Evolutionary conservation across 2,329 filamentous ascomycete species (phyloP).

Genomic region (Macrophomina phaseolina): DNA sequence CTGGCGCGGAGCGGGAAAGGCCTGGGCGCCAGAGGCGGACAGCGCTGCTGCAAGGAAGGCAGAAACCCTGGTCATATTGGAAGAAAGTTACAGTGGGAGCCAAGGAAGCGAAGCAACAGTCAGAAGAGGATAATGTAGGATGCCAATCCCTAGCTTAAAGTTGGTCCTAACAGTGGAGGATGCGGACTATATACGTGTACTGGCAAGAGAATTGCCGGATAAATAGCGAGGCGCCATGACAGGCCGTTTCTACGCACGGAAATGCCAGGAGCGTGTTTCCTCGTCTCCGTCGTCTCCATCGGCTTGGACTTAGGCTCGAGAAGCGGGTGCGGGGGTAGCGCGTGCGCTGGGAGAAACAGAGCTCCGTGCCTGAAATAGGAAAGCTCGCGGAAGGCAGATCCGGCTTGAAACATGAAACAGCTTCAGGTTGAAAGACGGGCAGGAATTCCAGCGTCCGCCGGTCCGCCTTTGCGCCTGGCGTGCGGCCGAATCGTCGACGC

Average conservation of each 20-base stretch:
- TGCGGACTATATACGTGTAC: conserved; percentile 1
- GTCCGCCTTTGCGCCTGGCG: not conserved
- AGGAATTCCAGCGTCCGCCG: not conserved
- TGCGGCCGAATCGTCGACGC: not conserved
- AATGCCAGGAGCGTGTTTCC: conserved; percentile 11
- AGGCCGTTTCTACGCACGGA: conserved; percentile 4
- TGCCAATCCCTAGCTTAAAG: not conserved
- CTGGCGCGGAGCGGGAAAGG: conserved; percentile 18
- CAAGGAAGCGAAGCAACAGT: not conserved
- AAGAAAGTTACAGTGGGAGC: conserved; percentile 1
- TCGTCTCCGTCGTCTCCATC: not conserved
- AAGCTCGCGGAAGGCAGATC: conserved; percentile 19
- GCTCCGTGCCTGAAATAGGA: conserved; percentile 23
- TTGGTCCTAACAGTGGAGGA: not conserved
- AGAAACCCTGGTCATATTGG: conserved; percentile 17
- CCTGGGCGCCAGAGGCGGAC: conserved; percentile 18
- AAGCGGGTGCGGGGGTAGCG: conserved; percentile 16
- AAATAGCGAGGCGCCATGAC: conserved; percentile 15
- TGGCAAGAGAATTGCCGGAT: not conserved
- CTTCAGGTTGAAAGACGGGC: conserved; percentile 1
- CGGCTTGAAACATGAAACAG: conserved; percentile 23
- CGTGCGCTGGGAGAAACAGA: conserved; percentile 1
- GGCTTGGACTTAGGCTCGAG: conserved; percentile 1
- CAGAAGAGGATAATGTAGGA: not conserved
- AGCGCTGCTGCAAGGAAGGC: conserved; percentile 15